Conservation (phyloP, 129 eudicot species). For the Centrapalus pauciflorus region DNA sequence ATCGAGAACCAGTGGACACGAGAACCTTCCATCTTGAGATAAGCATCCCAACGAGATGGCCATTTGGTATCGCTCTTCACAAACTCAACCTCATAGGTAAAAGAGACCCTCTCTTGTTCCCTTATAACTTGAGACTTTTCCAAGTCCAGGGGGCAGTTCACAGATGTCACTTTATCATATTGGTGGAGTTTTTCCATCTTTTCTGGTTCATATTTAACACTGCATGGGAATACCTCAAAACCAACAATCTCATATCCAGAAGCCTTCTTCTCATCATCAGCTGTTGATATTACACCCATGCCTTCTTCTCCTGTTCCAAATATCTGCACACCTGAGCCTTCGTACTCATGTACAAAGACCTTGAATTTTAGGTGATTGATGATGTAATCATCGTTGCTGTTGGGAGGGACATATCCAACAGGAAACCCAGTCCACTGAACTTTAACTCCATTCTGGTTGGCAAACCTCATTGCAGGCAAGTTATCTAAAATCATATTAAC, state of each 20-base stretch:
- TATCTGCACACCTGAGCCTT: constrained; percentile 62
- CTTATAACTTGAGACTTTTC: constrained; percentile 47
- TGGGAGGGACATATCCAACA: constrained; percentile 50
- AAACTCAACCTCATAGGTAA: constrained; percentile 59
- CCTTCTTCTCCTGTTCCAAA: constrained; percentile 72
- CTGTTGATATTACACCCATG: constrained; percentile 58
- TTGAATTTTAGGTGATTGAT: constrained; percentile 58
- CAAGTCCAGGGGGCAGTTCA: constrained; percentile 43
- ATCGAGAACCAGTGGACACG: constrained; percentile 65
- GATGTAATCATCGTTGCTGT: constrained; percentile 47
- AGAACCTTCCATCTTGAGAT: constrained; percentile 55
- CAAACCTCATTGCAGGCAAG: constrained; percentile 60
- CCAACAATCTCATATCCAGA: constrained; percentile 69
- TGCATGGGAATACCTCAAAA: constrained; percentile 66
- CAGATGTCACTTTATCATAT: constrained; percentile 35
- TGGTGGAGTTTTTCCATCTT: constrained; percentile 46
- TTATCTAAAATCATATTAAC: constrained; percentile 70
- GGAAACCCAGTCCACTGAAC: constrained; percentile 79
- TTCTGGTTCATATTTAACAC: constrained; percentile 55
- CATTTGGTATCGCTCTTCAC: constrained; percentile 51
- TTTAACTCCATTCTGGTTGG: constrained; percentile 51
- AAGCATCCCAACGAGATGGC: constrained; percentile 67
- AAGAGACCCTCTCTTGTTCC: constrained; percentile 49
- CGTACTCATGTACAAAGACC: constrained; percentile 58
- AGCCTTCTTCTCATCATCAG: constrained; percentile 57